These are phyloP conservation scores for Ocimum tenuiflorum DNA, from an alignment of 257 asterid species.

Conservation along the genomic window DNA sequence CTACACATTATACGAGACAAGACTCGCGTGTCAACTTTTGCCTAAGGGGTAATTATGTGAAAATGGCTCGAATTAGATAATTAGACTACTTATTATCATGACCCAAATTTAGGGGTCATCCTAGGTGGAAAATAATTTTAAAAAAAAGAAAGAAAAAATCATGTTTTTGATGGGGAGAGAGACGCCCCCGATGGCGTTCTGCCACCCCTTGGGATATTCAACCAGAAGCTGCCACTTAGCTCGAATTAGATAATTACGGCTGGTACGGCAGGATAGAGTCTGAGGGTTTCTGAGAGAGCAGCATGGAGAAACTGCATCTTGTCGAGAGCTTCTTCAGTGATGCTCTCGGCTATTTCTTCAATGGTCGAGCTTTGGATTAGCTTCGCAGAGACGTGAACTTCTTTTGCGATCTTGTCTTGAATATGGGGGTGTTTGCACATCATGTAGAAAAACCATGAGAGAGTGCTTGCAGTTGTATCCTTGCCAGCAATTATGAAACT, in stretches of 20 bases:
- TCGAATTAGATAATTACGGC: constrained; percentile 28
- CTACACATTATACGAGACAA: too few species aligned
- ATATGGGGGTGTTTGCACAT: constrained; percentile 56
- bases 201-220: too few species aligned
- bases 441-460: constrained; percentile 69
- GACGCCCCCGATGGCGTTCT: too few species aligned
- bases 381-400: constrained; percentile 35
- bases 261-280: constrained; percentile 62
- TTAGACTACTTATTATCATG: too few species aligned
- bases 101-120: too few species aligned
- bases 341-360: constrained; percentile 33
- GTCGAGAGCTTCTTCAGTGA: constrained; percentile 50
- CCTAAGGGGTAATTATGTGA: too few species aligned
- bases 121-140: too few species aligned
- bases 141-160: too few species aligned
- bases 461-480: constrained; percentile 61
- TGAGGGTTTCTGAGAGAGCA: constrained; percentile 52
- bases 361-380: constrained; percentile 17
- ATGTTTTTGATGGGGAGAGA: too few species aligned
- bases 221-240: too few species aligned
- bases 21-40: too few species aligned
- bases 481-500: constrained; percentile 75
- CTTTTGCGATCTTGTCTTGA: constrained; percentile 38
- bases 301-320: constrained; percentile 67
- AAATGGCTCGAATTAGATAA: too few species aligned